These are phyloP conservation scores for Gnetum montanum DNA, from an alignment of 75 land plant genomes.

Conservation along the genomic window DNA sequence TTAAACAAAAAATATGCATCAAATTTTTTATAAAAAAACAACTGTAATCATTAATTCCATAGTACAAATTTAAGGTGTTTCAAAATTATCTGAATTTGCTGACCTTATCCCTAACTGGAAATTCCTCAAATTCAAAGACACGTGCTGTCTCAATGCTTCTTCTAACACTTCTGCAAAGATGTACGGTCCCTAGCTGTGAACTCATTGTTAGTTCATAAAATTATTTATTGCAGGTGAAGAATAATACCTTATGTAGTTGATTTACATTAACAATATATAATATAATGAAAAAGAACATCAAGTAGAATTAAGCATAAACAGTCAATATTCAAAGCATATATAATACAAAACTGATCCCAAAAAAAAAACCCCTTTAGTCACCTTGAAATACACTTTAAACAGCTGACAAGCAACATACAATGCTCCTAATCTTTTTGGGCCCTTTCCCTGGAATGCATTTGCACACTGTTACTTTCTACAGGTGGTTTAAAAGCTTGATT, in stretches of 20 bases:
- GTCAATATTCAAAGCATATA: too few species aligned
- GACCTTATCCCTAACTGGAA: constrained; percentile 88
- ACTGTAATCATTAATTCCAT: too few species aligned
- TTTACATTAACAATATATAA: neutral
- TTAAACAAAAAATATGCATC: too few species aligned
- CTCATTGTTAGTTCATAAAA: neutral
- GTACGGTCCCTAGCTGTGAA: constrained; percentile 93
- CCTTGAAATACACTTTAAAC: constrained; percentile 98
- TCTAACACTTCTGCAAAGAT: constrained; percentile 97
- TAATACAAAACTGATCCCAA: too few species aligned
- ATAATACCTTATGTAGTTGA: neutral
- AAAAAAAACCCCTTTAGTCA: too few species aligned
- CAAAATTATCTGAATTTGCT: too few species aligned
- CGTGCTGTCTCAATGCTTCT: constrained; percentile 98
- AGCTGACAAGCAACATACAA: constrained; percentile 95
- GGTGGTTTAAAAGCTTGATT: too few species aligned
- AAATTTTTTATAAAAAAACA: too few species aligned
- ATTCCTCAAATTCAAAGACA: constrained; percentile 97
- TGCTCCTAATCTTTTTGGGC: constrained; percentile 96
- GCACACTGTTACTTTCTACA: neutral
- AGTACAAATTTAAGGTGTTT: too few species aligned
- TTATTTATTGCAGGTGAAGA: neutral
- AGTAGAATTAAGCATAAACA: neutral
- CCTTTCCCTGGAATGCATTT: constrained; percentile 72
- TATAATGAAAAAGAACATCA: neutral